Evolutionary conservation across 441 rosid species (phyloP).

Genomic region (Dalechampia spathulata): DNA sequence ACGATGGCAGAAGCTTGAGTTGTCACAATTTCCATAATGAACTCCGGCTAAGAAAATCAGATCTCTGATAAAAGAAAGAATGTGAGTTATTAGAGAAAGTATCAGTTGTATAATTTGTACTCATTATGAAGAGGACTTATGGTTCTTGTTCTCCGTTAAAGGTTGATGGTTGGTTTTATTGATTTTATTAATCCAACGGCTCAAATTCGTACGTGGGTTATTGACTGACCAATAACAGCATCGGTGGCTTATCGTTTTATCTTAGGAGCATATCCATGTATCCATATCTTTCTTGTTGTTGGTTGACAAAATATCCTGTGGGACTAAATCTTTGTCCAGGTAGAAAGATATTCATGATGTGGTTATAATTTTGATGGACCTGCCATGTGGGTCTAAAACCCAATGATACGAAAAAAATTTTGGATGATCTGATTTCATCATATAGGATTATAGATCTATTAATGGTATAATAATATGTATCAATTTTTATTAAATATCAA

Average conservation of each 20-base stretch:
- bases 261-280: slow-evolving; percentile 30
- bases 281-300: slow-evolving; percentile 29
- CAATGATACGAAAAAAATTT: no score
- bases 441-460: no score
- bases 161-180: slow-evolving; percentile 21
- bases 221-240: no score
- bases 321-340: slow-evolving; percentile 21
- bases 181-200: slow-evolving; percentile 25
- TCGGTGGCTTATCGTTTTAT: slow-evolving; percentile 49
- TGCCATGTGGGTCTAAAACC: no score
- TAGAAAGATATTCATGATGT: no score
- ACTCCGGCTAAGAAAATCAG: slow-evolving; percentile 9
- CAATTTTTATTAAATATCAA: no score
- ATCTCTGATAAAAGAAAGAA: no score
- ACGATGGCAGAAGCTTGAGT: slow-evolving; percentile 82
- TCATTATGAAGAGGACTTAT: slow-evolving; percentile 14
- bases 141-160: slow-evolving; percentile 29
- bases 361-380: no score
- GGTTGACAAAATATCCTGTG: slow-evolving; percentile 30
- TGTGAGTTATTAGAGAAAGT: neutral
- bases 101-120: neutral
- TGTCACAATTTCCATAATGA: slow-evolving; percentile 61
- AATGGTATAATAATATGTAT: no score
- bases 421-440: no score
- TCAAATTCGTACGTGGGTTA: slow-evolving; percentile 20